Evolutionary conservation across 192 early-diverging fungal genomes (phyloP).

Genomic region (Umbelopsis vinacea): DNA sequence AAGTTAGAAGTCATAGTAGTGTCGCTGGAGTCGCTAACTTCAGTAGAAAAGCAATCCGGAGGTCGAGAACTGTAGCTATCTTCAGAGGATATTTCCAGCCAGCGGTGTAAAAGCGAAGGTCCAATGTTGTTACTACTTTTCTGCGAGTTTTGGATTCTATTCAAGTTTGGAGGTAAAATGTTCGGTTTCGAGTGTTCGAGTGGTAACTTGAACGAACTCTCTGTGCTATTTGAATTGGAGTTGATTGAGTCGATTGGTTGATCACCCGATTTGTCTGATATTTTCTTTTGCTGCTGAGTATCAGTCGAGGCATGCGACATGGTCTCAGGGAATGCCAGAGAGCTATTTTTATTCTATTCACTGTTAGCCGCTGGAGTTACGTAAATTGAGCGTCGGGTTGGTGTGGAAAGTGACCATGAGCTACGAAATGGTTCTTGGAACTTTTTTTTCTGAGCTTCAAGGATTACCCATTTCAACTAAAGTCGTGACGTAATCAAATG

Average conservation of each 20-base stretch:
- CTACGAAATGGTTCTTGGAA: too few species aligned
- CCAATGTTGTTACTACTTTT: neutral
- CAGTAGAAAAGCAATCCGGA: constrained; percentile 4
- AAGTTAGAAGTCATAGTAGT: constrained; percentile 15
- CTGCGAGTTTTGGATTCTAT: neutral
- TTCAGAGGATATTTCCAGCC: constrained; percentile 14
- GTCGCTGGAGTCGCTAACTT: constrained; percentile 16
- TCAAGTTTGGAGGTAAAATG: neutral
- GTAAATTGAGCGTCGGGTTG: neutral
- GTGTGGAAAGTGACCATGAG: neutral
- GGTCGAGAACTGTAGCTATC: constrained; percentile 21
- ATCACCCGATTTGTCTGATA: constrained; percentile 10
- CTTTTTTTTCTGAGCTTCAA: too few species aligned
- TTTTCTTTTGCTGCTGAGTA: constrained; percentile 5
- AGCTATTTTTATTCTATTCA: neutral
- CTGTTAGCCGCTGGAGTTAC: neutral
- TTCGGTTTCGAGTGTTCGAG: constrained; percentile 1
- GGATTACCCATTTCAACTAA: too few species aligned
- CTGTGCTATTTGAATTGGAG: neutral
- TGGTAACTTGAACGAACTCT: constrained; percentile 1
- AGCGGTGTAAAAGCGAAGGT: neutral
- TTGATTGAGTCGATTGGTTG: neutral
- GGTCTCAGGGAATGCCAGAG: neutral
- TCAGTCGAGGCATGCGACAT: constrained; percentile 11
- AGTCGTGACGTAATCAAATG: too few species aligned